Conservation (phyloP, 768 basidiomycete genomes). For the Vararia minispora region DNA sequence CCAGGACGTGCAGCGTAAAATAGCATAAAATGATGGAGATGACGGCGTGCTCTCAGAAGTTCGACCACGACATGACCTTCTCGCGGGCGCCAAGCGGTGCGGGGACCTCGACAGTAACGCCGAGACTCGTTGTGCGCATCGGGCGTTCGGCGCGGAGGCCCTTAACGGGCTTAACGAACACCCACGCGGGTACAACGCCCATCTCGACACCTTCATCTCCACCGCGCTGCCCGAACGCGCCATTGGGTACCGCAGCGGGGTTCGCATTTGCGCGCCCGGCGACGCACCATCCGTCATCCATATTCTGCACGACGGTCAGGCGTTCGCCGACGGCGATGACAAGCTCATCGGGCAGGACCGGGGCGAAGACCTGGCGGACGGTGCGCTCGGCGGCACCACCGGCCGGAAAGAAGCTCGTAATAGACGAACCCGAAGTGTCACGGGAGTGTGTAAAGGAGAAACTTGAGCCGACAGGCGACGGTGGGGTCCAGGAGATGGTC, state of each 20-base stretch:
- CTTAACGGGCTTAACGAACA: slow-evolving; percentile 53
- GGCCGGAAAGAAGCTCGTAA: slow-evolving; percentile 4
- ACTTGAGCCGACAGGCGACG: not conserved
- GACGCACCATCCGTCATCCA: slow-evolving; percentile 76
- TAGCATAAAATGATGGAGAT: too few relatives aligned
- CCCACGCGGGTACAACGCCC: slow-evolving; percentile 70
- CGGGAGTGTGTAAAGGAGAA: slow-evolving; percentile 13
- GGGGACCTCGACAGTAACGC: slow-evolving; percentile 46
- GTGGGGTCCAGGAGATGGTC: slow-evolving; percentile 4
- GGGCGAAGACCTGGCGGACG: slow-evolving; percentile 54
- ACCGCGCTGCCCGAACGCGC: too few relatives aligned
- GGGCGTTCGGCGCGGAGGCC: slow-evolving; percentile 54
- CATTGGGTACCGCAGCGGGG: slow-evolving; percentile 21
- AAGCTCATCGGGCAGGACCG: slow-evolving; percentile 68
- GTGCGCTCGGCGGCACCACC: slow-evolving; percentile 27
- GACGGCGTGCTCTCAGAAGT: too few relatives aligned
- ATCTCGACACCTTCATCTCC: slow-evolving; percentile 56
- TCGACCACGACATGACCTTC: slow-evolving; percentile 60
- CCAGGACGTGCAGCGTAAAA: too few relatives aligned
- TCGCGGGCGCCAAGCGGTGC: slow-evolving; percentile 30
- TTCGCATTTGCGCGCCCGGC: slow-evolving; percentile 41
- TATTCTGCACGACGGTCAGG: slow-evolving; percentile 49
- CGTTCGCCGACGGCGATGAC: slow-evolving; percentile 45
- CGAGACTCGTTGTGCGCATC: slow-evolving; percentile 50
- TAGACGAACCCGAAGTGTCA: slow-evolving; percentile 10